These are phyloP conservation scores for Kwoniella mangroviensis DNA, from an alignment of 768 basidiomycete genomes.

Conservation along the genomic window DNA sequence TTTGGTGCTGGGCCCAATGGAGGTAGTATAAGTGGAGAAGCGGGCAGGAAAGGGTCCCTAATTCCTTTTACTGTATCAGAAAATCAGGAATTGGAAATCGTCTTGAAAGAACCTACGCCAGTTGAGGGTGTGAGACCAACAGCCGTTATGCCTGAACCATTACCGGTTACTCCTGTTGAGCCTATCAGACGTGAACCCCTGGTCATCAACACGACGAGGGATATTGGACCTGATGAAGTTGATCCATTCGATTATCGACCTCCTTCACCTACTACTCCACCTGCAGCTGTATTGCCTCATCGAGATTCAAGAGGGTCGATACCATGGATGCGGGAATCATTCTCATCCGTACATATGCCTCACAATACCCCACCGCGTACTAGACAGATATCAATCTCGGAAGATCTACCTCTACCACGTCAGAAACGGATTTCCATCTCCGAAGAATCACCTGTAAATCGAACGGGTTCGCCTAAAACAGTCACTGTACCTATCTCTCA, in stretches of 20 bases:
- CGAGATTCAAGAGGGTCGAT: slow-evolving; percentile 16
- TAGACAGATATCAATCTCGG: slow-evolving; percentile 23
- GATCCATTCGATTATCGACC: slow-evolving; percentile 18
- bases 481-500: neutral
- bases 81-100: slow-evolving; percentile 23
- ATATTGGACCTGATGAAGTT: slow-evolving; percentile 19
- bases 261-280: slow-evolving; percentile 8
- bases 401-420: slow-evolving; percentile 11
- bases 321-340: slow-evolving; percentile 13
- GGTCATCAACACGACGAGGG: neutral
- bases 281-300: neutral
- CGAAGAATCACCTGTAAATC: slow-evolving; percentile 7
- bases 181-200: neutral
- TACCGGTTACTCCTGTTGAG: neutral
- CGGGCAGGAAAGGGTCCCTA: slow-evolving; percentile 10
- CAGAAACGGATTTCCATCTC: slow-evolving; percentile 15
- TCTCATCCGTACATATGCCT: slow-evolving; percentile 1
- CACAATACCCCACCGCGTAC: slow-evolving; percentile 10
- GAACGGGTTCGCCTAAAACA: slow-evolving; percentile 4
- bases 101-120: slow-evolving; percentile 24
- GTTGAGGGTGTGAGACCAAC: slow-evolving; percentile 11
- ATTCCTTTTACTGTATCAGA: slow-evolving; percentile 14
- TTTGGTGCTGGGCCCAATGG: slow-evolving; percentile 5
- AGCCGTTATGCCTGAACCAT: slow-evolving; percentile 11
- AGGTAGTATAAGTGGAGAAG: slow-evolving; percentile 4